Base-by-base conservation (phyloP, 2,329 filamentous ascomycete genomes). In the Neofusicoccum parvum region DNA sequence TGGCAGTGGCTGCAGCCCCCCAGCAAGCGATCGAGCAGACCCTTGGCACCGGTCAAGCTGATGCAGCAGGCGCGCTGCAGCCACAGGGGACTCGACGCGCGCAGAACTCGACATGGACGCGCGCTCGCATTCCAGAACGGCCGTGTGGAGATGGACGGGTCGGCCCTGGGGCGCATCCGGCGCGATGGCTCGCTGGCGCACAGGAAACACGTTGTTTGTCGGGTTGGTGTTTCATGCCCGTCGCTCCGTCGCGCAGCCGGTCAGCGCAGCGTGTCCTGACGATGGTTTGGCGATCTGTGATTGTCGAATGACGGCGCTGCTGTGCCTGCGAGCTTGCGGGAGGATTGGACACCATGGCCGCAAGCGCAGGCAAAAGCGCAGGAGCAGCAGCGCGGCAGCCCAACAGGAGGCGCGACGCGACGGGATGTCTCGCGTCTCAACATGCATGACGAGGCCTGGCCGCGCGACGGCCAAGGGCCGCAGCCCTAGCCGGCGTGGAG, bases 11-110 rank as follows among this genome's bases (percentile, higher is more conserved):
- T 49, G 20, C 37, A 15, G n/a, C 53, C 15, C 39, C 15, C 34
- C n/a, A 37, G 27, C 34, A n/a, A 23, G 43, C 56, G 56, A 60
- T 60, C 43, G 56, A 60, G 56, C 56, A 23, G 9, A 48, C 56
- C 56, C 56, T 46, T 17, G 56, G 17, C 43, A 60, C 56, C 56
- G 56, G 56, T 60, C 56, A 60, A 60, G 56, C 56, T 60, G 56
- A 60, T 60, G 56, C 53, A 32, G 53, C 53, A 56, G 4, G 17
- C 37, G 6, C 7, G 17, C 41, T 60, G 56, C 56, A 60, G 56
- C 56, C 56, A 36, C 56, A 32, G 56, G 41, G 37, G 6, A 36
- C 12, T 34, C 39, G 23, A 51, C 12, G 46, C 46, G 46, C 46
- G 43, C 43, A 15, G 43, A 11, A 12, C 46, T 49, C 46, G 46